Conservation (phyloP, 305 asterid species). For the Rubia balearica region DNA sequence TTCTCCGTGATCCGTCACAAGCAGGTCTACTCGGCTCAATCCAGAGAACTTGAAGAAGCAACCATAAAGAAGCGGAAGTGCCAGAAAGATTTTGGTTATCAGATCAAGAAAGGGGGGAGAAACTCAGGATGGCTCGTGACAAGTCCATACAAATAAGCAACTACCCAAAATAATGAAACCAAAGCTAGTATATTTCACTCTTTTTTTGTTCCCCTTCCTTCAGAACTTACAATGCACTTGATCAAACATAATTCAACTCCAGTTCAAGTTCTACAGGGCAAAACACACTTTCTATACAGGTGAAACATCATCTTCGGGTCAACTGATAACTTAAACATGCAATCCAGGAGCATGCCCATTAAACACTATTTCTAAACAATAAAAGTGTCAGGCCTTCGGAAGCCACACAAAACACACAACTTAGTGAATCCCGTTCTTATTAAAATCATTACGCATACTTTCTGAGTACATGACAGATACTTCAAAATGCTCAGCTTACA, state of each 20-base stretch:
- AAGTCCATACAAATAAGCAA: slow-evolving; percentile 8
- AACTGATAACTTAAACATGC: background rate
- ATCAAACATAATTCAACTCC: background rate
- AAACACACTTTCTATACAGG: slow-evolving; percentile 9
- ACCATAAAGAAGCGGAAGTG: background rate
- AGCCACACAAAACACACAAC: background rate
- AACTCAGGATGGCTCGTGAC: background rate
- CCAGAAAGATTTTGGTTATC: background rate
- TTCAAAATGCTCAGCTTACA: slow-evolving; percentile 8
- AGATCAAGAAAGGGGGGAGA: background rate
- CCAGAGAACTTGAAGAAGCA: background rate
- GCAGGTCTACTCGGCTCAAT: background rate
- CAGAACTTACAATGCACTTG: slow-evolving; percentile 1
- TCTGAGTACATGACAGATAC: slow-evolving; percentile 3
- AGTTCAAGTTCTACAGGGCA: background rate
- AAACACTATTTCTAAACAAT: background rate
- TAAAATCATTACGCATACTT: background rate
- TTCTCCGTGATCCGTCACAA: slow-evolving; percentile 9
- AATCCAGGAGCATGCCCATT: slow-evolving; percentile 4
- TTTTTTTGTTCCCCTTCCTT: slow-evolving; percentile 4
- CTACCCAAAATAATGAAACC: slow-evolving; percentile 4
- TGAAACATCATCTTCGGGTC: background rate
- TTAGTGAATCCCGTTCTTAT: background rate
- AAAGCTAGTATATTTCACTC: slow-evolving; percentile 7
- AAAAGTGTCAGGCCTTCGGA: background rate